Evolutionary conservation across 495 filamentous ascomycete genomes (phyloP), one percentile per base, ranked within the genome.

Genomic region (Aspergillus cavernicola): DNA sequence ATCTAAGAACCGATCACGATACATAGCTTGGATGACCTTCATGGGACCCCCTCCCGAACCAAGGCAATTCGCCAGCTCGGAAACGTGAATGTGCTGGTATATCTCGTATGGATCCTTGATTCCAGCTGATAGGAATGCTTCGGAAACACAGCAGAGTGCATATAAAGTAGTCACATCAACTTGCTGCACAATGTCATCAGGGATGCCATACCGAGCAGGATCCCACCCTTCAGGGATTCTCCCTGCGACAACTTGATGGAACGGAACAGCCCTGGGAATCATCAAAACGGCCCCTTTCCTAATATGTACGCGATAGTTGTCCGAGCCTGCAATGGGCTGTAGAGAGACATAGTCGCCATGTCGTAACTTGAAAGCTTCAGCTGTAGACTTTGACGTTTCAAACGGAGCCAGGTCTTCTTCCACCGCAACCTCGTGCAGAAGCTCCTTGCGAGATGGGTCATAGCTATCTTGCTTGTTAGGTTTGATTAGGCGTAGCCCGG

Each of bases 101-200:
- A 99, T 95, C 71, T 99, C 93, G 64, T 97, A 99, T 12, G 93
- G 93, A 66, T 99, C 95, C 16, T 91, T 95, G 67, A 99, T 92
- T 83, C 93, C 93, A 37, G 91, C 84, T 0, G 90, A 84, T 22
- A 99, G 78, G 31, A 99, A 82, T 10, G 92, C 81, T 69, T 99
- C 95, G 2, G 86, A 90, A 22, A 90, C 92, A 55, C 90, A 91
- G 53, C 97, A 90, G 24, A 99, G 85, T 9, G 96, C 89, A 62
- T 87, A 97, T 23, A 99, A 77, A 7, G 95, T 96, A 44, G 96
- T 91, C 4, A 88, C 89, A 61, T 99, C 95, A 45, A 97, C 92
- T 69, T 99, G 93, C 35, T 85, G 85, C 61, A 97, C 89, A 62
- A 99, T 97, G 63, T 99, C 93, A 37, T 97, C 95, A 1, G 92